Evolutionary conservation across 2,329 filamentous ascomycete genomes (phyloP), one percentile per base, ranked within the genome.

Genomic region (Fusarium fracticaudum): DNA sequence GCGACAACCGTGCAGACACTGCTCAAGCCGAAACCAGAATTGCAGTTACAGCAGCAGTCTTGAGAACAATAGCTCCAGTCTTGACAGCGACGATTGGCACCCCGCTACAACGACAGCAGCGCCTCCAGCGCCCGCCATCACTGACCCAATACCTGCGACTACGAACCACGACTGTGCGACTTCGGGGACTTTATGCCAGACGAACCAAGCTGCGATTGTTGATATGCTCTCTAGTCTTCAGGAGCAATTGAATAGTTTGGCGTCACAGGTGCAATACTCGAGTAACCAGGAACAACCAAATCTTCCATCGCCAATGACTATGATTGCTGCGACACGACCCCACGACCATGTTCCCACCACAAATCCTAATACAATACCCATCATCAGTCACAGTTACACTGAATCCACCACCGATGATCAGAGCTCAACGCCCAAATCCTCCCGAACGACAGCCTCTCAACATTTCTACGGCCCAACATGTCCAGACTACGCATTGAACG

Each of bases 401-500:
- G 50, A 58, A 31, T 58, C 40, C 20, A 20, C 14, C 8, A 24
- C 9, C 4, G 53, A 64, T 5, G 26, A 60, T 9, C 26, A 31
- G 18, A 24, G 22, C 6, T 50, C 50, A 13, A 66, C 50, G 6
- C 55, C 65, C 2, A 43, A 33, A 15, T 70, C 70, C 20, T 31
- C 63, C 12, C 40, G 29, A 33, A 64, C 60, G 11, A 35, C 40
- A 1, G 50, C 72, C 6, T 65, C 64, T 17, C 72, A 75, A 24
- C 45, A 64, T 20, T 79, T 79, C 18, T 77, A 74, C 31, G 78
- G 77, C 1, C 77, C 78, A 14, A 78, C 78, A 8, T 78, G 74
- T 40, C 78, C 78, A 8, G 78, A 79, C 26, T 78, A 79, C 51
- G 78, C 77, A 9, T 55, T 79, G 13, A 78, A 77, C 31, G 71